Evolutionary conservation across 306 rosid species (phyloP), one percentile per base, ranked within the genome.

Genomic region (Prosopis cineraria): DNA sequence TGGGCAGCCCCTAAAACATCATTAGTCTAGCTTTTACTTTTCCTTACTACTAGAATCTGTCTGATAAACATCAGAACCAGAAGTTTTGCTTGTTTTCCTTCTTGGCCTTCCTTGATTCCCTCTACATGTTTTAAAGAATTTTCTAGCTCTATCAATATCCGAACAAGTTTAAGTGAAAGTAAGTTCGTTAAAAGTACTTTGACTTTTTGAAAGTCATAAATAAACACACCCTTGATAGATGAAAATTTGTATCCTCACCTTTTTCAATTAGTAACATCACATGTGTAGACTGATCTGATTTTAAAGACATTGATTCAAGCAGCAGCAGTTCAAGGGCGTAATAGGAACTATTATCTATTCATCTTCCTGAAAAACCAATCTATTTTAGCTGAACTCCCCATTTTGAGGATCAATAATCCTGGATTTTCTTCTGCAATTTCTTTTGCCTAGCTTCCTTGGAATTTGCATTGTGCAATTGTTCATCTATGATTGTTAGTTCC

Each of bases 401-500:
- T 47, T 53, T 70, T 53, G 78, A 44, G 44, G 55, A 65, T 22
- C 33, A 33, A 36, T 66, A 33, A 45, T 68, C 73, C 22, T 58
- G 53, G 70, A 41, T 31, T 29, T 8, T 76, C 24, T 37, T 74
- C 33, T 74, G 25, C 45, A 43, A 22, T 55, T 45, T 74, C 55
- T 60, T 30, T 45, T 36, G 34, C 55, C 34, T 1, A 22, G 37
- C 39, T 65, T 45, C 79, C 52, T 30, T 67, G 25, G 50, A 59
- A 72, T 50, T 45, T 52, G 68, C 59, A 50, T 60, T 41, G 14
- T 50, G 30, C 52, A 56, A 50, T 60, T 60, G 25, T 58, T 30
- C 50, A 81, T 68, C n/a, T 62, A 43, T 60, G 22, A 24, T 74
- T 31, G n/a, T 69, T 29, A 60, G 27, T 71, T 81, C 62, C 34